phyloP scores from a whole-genome alignment of 116 monocot genomes.

The Zostera marina region DNA sequence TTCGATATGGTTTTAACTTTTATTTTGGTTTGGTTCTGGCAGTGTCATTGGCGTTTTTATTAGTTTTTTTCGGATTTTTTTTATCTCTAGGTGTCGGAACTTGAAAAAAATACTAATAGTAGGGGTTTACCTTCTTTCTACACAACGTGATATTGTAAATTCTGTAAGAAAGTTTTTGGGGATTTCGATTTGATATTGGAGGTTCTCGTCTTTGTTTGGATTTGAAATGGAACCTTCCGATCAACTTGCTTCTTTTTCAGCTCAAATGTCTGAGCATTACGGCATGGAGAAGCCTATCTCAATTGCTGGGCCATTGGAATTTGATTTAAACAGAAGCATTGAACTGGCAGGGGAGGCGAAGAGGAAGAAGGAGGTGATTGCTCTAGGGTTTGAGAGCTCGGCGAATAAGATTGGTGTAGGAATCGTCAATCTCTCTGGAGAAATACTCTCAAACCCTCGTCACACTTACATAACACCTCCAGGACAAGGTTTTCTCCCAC shows the following conservation, averaged over 20 bases:
- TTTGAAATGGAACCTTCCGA: conserved; percentile 12
- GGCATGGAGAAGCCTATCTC: conserved; percentile 47
- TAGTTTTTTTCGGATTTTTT: not conserved
- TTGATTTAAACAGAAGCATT: conserved; percentile 20
- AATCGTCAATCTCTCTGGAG: conserved; percentile 45
- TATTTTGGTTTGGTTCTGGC: not conserved
- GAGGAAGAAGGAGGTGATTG: conserved; percentile 27
- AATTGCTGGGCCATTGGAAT: conserved; percentile 31
- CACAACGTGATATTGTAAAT: no score
- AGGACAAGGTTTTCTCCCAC: conserved; percentile 96
- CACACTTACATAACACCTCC: conserved; percentile 95
- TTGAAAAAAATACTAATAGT: no score
- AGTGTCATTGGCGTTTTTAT: no score
- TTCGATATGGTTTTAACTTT: not conserved
- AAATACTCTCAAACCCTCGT: conserved; percentile 80
- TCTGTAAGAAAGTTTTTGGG: no score
- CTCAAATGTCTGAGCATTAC: conserved; percentile 7
- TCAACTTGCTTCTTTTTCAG: not conserved
- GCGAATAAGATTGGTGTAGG: conserved; percentile 97
- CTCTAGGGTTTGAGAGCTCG: conserved; percentile 77
- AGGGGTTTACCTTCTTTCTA: no score
- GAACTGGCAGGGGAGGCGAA: conserved; percentile 19
- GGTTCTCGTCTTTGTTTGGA: not conserved
- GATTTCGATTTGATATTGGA: not conserved
- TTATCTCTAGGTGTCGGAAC: no score